These are phyloP conservation scores for Colletotrichum siamense DNA, from an alignment of 2,329 filamentous ascomycete genomes.

Conservation along the genomic window DNA sequence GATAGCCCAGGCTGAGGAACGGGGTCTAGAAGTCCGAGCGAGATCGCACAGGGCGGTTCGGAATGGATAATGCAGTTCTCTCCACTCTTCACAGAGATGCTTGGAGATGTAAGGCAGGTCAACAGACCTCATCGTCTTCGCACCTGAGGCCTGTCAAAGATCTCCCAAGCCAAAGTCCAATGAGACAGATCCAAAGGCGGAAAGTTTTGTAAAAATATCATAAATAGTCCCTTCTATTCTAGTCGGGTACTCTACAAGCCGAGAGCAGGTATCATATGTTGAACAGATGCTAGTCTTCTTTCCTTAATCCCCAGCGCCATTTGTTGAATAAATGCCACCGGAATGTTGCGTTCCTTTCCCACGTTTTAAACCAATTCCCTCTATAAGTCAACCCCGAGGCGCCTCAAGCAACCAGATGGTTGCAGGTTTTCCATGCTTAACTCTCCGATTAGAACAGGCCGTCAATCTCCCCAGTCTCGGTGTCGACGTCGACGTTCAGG, in stretches of 20 bases:
- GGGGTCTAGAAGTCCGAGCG: neutral
- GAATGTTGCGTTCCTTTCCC: constrained; percentile 6
- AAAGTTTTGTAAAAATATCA: neutral
- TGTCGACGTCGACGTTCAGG: constrained; percentile 87
- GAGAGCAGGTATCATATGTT: constrained; percentile 25
- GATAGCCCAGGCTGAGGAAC: neutral
- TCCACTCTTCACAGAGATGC: neutral
- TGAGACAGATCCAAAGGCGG: neutral
- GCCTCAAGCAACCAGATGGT: neutral
- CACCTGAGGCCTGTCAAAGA: neutral
- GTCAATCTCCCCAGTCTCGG: constrained; percentile 83
- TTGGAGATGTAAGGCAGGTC: neutral
- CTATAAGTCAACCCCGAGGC: neutral
- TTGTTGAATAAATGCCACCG: constrained; percentile 26
- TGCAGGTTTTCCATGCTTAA: neutral
- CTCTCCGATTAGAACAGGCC: constrained; percentile 76
- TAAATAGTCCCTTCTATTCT: constrained; percentile 2
- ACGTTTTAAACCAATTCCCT: neutral
- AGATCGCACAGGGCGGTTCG: neutral
- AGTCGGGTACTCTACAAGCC: neutral
- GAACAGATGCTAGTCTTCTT: constrained; percentile 23
- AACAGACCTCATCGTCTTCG: neutral
- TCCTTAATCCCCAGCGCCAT: constrained; percentile 23
- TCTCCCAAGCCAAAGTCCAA: neutral
- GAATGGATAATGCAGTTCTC: neutral